Base-by-base conservation (phyloP, 1,139 yeast species). In the Geotrichum bryndzae region DNA sequence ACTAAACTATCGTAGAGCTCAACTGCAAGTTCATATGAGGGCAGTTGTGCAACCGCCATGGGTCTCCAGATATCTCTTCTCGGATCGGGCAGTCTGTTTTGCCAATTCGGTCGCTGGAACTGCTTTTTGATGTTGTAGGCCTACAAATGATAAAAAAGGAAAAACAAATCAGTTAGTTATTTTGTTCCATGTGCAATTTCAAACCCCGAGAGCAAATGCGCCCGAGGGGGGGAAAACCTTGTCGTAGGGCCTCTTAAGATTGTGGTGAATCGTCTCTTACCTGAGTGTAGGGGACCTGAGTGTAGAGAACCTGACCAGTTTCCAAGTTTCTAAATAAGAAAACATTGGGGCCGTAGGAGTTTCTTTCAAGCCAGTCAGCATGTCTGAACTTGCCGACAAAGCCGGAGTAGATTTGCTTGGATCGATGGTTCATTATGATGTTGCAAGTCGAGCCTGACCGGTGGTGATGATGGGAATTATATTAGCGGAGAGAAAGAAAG, bases 1-100 rank as follows among this genome's bases (percentile, higher is more conserved):
- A 89, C 86, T 64, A 92, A 79, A 35, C 87, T 88, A 66, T 87
- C 83, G 76, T 86, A 90, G 8, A 95, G 87, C 58, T 87, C 84
- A 23, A 85, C 83, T 1, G 96, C 90, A 60, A 81, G 77, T 62
- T 85, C 86, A 72, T 87, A 86, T 60, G 77, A 76, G 53, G 81
- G 80, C 66, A 90, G 84, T 66, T 85, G 85, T 1, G 90, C 92
- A 58, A 91, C 95, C 59, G 96, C 90, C 90, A 92, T 84, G 62
- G 92, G 82, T 69, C 94, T 82, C 98, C 98, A 92, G 61, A 90
- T 80, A 74, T 92, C 98, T 68, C 85, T 82, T 76, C 98, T 85
- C 64, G 82, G 76, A 4, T 76, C 71, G 5, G 98, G 98, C 69
- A 82, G 83, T 70, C 89, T 80, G 78, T 92, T 91, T 72, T 89